A percentile compares a stretch with the other conserved stretches of the same genome.
Evolutionary conservation across 108 stramenopile species (phyloP).

Genomic region (Nitzschia sp.): DNA sequence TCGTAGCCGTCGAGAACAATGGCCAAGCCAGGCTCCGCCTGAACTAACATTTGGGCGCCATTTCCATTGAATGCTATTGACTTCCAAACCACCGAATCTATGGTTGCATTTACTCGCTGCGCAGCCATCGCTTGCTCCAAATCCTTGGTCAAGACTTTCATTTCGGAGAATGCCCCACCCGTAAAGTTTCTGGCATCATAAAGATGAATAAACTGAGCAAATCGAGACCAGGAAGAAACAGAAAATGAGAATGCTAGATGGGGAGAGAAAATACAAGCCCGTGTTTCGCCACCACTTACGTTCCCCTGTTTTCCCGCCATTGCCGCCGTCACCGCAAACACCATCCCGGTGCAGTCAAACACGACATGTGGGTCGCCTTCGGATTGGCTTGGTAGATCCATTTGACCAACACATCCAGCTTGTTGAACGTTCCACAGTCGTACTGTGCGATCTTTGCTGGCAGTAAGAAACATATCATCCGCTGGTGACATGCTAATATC

Average conservation of each 20-base stretch:
- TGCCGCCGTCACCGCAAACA: constrained; percentile 69
- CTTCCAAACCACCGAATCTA: constrained; percentile 41
- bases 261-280: neutral
- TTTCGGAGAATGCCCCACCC: constrained; percentile 80
- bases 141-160: constrained; percentile 53
- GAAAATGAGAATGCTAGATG: neutral
- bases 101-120: constrained; percentile 19
- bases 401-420: constrained; percentile 64
- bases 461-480: constrained; percentile 79
- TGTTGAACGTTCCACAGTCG: constrained; percentile 75
- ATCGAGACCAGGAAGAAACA: neutral
- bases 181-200: constrained; percentile 81
- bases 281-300: constrained; percentile 36
- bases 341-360: constrained; percentile 85
- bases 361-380: constrained; percentile 48
- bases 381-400: constrained; percentile 52
- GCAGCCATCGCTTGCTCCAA: constrained; percentile 55
- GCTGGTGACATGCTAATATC: constrained; percentile 70
- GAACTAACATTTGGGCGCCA: constrained; percentile 74
- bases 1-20: constrained; percentile 80
- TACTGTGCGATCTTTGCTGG: constrained; percentile 67
- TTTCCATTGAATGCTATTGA: constrained; percentile 71
- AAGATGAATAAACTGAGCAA: constrained; percentile 63
- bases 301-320: constrained; percentile 50
- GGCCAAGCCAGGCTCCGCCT: constrained; percentile 48